Conservation (phyloP, 2,329 filamentous ascomycete species). For the Trichoderma oligosporum region DNA sequence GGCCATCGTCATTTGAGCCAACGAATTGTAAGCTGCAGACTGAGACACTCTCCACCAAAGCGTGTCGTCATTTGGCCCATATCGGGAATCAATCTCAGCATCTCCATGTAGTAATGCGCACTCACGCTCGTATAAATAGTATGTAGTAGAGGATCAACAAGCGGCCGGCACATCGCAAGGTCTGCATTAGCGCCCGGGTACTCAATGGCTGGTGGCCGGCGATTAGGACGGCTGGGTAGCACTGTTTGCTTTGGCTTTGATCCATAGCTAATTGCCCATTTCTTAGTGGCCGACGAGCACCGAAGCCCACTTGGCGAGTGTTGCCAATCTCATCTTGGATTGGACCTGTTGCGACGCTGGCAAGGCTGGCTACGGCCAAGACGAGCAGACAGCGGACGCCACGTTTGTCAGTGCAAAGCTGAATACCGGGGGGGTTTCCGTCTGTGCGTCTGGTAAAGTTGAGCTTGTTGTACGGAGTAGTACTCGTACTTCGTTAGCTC, state of each 20-base stretch:
- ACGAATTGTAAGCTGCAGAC: slow-evolving; percentile 9
- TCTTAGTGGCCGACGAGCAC: slow-evolving; percentile 13
- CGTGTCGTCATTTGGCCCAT: slow-evolving; percentile 10
- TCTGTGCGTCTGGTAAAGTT: too few species aligned
- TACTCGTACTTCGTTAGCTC: too few species aligned
- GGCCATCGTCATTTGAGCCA: background rate
- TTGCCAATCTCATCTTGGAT: slow-evolving; percentile 12
- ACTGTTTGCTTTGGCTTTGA: background rate
- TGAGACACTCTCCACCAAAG: slow-evolving; percentile 15
- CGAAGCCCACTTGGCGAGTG: background rate
- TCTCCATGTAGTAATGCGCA: background rate
- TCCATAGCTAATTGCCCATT: background rate
- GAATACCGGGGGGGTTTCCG: slow-evolving; percentile 15
- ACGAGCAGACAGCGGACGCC: slow-evolving; percentile 10
- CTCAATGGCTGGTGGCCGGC: slow-evolving; percentile 5
- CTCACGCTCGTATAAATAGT: too few species aligned
- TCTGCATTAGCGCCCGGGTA: slow-evolving; percentile 22
- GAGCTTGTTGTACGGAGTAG: too few species aligned
- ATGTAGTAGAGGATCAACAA: background rate
- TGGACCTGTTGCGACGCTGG: background rate
- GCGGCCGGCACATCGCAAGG: slow-evolving; percentile 18
- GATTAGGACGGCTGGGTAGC: slow-evolving; percentile 11
- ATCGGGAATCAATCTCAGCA: slow-evolving; percentile 13
- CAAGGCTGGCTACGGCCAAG: background rate
- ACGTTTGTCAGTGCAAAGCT: slow-evolving; percentile 12